Evolutionary conservation across 2,329 filamentous ascomycete species (phyloP), one percentile per base, ranked within the genome.

Genomic region (Botrytis byssoidea): DNA sequence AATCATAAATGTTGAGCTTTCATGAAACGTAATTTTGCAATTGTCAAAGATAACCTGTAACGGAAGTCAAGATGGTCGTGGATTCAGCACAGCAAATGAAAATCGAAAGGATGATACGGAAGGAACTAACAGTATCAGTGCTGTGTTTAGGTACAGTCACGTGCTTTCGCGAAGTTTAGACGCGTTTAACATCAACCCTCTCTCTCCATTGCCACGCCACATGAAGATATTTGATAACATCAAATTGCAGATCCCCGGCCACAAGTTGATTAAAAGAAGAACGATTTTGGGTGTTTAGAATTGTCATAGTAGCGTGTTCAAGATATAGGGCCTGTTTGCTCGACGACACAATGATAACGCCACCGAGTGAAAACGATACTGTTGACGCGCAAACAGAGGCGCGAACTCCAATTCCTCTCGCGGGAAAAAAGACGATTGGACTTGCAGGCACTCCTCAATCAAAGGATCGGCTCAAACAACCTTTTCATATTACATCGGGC

Each of bases 391-490:
- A 64, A 46, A 44, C 66, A 71, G 60, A 68, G 35, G 48, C 37
- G n/a, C 68, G 44, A 46, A 60, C 67, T 48, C 60, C 60, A 65
- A 71, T 71, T 25, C 32, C 63, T 32, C 44, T 42, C 32, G 70
- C 70, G 32, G 64, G 51, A 44, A 75, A 59, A 61, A 74, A 73
- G 29, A 72, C 74, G 60, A 67, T 77, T 46, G 77, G 76, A 46
- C 70, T 75, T 75, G 83, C 79, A 6, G 84, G 84, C 29, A 84
- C 85, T 37, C 87, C 89, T 44, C 88, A 91, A 77, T 90, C 91
- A 0, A 82, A 88, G 66, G 92, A 95, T 75, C 89, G 88, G 55
- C 87, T 97, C 20, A 87, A 89, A 80, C 95, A 92, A 80, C 96
- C 96, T 0, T 99, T 99, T 85, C 95, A 91, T 29, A 75, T 80